Evolutionary conservation across 345 rosid genomes (phyloP), one percentile per base, ranked within the genome.

Genomic region (Excoecaria agallocha): DNA sequence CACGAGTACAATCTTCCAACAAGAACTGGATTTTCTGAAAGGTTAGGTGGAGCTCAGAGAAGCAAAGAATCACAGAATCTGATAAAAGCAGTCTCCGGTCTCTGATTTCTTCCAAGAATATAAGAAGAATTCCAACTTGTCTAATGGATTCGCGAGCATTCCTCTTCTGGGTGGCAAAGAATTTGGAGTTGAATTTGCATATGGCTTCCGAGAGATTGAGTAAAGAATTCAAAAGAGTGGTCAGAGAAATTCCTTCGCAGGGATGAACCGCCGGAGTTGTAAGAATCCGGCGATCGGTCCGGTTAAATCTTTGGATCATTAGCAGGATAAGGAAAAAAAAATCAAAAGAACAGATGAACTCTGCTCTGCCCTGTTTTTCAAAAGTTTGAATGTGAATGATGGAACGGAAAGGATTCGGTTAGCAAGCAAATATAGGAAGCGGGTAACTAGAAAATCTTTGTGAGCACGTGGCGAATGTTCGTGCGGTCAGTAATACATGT

Each of bases 191-290:
- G 82, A 73, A 83, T 24, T 54, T 69, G 82, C 84, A 79, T 63
- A 93, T 85, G 43, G 60, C 79, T 60, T 66, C 84, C 12, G 87
- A 81, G 24, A 90, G 87, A 30, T 56, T 52, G 52, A 84, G 81
- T 10, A 93, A 82, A 8, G 98, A 91, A 58, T 55, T 66, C 46
- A 91, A 75, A 54, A 91, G 91, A 20, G 90, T 90, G 13, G 59
- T 74, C 69, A 83, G 83, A 41, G 92, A 84, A 69, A 89, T 73
- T 17, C 81, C 75, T 50, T 84, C 86, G 71, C 89, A 90, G 35
- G 98, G 98, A 22, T 80, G 89, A 19, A 93, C 95, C 0, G 97
- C 92, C 77, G 95, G 97, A 64, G 80, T 87, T 2, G 87, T 80
- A 54, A 93, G 75, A 63, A 91, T 72, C 85, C 92, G 92, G 79